Conservation (phyloP, 176 grass and related monocot genomes). For the Chloris gayana region DNA sequence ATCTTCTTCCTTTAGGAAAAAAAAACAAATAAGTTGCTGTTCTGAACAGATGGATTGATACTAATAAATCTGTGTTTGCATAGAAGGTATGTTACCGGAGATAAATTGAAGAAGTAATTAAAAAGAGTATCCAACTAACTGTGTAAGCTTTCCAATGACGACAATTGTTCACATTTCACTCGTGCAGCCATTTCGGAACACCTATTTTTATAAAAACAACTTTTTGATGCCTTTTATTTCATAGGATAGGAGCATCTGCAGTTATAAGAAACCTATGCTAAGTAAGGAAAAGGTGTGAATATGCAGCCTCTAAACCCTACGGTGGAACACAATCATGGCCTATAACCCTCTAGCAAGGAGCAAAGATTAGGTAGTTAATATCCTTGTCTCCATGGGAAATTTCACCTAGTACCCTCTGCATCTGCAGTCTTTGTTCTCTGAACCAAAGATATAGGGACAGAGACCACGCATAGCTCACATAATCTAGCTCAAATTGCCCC, state of each 20-base stretch:
- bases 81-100: neutral
- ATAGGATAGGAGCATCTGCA: conserved; percentile 36
- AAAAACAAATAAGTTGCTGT: neutral
- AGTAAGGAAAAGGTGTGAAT: conserved; percentile 36
- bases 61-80: neutral
- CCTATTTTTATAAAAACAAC: neutral
- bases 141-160: conserved; percentile 16
- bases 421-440: conserved; percentile 20
- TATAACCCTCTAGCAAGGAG: conserved; percentile 48
- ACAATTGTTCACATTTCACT: conserved; percentile 42
- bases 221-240: conserved; percentile 34
- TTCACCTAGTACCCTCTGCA: conserved; percentile 29
- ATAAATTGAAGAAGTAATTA: neutral
- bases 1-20: neutral
- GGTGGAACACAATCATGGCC: conserved; percentile 52
- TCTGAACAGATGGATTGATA: neutral
- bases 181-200: conserved; percentile 34
- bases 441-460: conserved; percentile 51
- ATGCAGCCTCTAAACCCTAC: conserved; percentile 42
- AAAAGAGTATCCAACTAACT: conserved; percentile 5
- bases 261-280: conserved; percentile 40
- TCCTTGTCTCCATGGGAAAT: conserved; percentile 25
- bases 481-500: conserved; percentile 47
- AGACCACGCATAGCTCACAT: conserved; percentile 40
- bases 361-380: conserved; percentile 38